Conservation (phyloP, 176 grass and related monocot species). For the Oryza meyeriana region DNA sequence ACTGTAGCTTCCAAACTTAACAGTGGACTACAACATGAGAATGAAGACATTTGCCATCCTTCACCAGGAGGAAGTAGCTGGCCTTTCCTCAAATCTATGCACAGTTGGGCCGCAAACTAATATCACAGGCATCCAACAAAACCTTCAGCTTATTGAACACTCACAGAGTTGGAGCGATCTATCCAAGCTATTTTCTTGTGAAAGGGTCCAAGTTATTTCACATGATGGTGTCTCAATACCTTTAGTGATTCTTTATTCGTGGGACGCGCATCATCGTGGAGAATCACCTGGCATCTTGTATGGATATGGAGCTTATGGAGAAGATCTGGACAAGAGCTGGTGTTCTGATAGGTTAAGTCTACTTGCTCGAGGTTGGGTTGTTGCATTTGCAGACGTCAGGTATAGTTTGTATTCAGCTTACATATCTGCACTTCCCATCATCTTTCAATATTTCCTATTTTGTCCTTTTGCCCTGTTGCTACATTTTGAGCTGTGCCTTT, state of each 20-base stretch:
- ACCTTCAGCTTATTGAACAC: conserved; percentile 42
- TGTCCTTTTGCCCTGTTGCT: not conserved
- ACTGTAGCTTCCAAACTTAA: conserved; percentile 84
- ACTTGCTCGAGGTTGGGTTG: conserved; percentile 84
- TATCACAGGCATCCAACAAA: conserved; percentile 35
- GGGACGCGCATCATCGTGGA: conserved; percentile 37
- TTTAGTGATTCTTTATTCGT: conserved; percentile 62
- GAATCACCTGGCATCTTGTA: conserved; percentile 74
- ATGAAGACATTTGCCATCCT: conserved; percentile 62
- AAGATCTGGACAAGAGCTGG: conserved; percentile 96
- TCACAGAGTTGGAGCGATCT: conserved; percentile 68
- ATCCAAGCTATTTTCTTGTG: conserved; percentile 64
- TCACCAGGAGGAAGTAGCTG: conserved; percentile 77
- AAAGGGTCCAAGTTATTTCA: conserved; percentile 68
- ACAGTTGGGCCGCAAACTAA: conserved; percentile 17
- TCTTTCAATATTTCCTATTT: conserved; percentile 30
- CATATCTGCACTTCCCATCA: conserved; percentile 19
- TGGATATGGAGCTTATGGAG: conserved; percentile 91
- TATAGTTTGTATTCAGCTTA: conserved; percentile 40
- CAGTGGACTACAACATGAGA: conserved; percentile 78
- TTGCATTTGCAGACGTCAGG: conserved; percentile 97
- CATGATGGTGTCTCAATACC: conserved; percentile 70
- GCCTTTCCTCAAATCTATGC: conserved; percentile 34
- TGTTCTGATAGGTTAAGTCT: conserved; percentile 81
- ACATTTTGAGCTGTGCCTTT: conserved; percentile 2